A percentile compares a stretch with the other conserved stretches of the same genome.
These are phyloP conservation scores for Ascochyta rabiei DNA, from an alignment of 2,329 filamentous ascomycete species.

Conservation along the genomic window DNA sequence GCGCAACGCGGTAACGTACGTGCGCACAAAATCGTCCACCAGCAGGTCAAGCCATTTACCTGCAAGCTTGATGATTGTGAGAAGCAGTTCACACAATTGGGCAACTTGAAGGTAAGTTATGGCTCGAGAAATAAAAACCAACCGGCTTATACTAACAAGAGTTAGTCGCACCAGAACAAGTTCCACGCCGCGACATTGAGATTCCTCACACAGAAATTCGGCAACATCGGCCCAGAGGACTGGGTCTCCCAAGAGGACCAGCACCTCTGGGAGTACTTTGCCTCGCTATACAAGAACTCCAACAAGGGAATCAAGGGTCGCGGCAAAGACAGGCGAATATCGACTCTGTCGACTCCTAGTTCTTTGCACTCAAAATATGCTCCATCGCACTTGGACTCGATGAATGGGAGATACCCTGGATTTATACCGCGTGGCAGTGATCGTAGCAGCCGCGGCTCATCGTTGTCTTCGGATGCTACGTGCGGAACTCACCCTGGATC, in stretches of 20 bases:
- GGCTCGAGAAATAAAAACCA: background rate
- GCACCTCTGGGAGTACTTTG: slow-evolving; percentile 84
- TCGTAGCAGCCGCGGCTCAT: slow-evolving; percentile 45
- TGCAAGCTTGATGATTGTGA: slow-evolving; percentile 84
- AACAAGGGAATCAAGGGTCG: slow-evolving; percentile 98
- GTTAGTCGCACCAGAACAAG: slow-evolving; percentile 87
- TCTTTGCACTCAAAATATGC: slow-evolving; percentile 37
- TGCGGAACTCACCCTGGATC: slow-evolving; percentile 23
- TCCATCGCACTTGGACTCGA: slow-evolving; percentile 24
- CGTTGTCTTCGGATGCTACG: slow-evolving; percentile 39
- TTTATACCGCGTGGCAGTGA: slow-evolving; percentile 39
- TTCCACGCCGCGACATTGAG: slow-evolving; percentile 81
- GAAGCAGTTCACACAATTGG: slow-evolving; percentile 87
- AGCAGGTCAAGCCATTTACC: slow-evolving; percentile 75
- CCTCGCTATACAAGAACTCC: slow-evolving; percentile 90
- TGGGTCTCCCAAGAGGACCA: slow-evolving; percentile 71
- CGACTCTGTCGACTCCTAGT: slow-evolving; percentile 38
- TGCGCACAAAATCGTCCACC: slow-evolving; percentile 82
- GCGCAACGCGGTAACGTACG: slow-evolving; percentile 85
- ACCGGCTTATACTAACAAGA: slow-evolving; percentile 18
- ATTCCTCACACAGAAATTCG: slow-evolving; percentile 73
- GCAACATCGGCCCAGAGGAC: slow-evolving; percentile 65
- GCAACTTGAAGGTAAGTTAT: slow-evolving; percentile 79
- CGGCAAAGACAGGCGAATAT: slow-evolving; percentile 79
- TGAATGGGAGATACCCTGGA: slow-evolving; percentile 29